These are phyloP conservation scores for Fomitopsis betulina DNA, from an alignment of 1,284 basidiomycete genomes.

Conservation along the genomic window DNA sequence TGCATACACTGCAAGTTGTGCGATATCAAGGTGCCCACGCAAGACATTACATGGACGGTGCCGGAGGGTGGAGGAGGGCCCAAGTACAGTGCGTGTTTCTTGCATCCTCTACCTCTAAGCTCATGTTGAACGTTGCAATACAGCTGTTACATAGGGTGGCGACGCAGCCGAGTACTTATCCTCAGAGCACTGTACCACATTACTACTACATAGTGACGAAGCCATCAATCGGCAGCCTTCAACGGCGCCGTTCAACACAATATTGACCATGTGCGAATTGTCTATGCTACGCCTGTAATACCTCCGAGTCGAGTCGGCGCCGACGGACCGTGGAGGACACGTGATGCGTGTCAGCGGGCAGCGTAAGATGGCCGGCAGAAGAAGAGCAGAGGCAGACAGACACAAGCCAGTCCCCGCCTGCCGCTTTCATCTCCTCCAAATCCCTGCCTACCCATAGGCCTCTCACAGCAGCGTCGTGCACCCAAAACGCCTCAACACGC, in stretches of 20 bases:
- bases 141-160: not conserved
- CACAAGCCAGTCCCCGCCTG: not conserved
- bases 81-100: conserved; percentile 71
- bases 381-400: too few species aligned
- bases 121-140: not conserved
- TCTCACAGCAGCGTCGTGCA: not conserved
- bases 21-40: conserved; percentile 89
- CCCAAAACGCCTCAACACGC: not conserved
- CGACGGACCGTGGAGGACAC: not conserved
- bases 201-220: not conserved
- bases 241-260: not conserved
- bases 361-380: not conserved
- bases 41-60: conserved; percentile 93
- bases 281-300: too few species aligned
- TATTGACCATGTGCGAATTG: too few species aligned
- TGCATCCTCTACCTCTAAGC: too few species aligned
- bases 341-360: not conserved
- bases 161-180: not conserved
- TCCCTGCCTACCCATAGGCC: not conserved
- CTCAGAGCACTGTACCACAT: not conserved
- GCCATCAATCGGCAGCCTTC: not conserved
- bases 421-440: conserved; percentile 1
- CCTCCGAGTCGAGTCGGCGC: too few species aligned
- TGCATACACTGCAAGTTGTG: conserved; percentile 94
- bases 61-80: conserved; percentile 93